Conservation (phyloP, 345 rosid species). For the Viola odorata region DNA sequence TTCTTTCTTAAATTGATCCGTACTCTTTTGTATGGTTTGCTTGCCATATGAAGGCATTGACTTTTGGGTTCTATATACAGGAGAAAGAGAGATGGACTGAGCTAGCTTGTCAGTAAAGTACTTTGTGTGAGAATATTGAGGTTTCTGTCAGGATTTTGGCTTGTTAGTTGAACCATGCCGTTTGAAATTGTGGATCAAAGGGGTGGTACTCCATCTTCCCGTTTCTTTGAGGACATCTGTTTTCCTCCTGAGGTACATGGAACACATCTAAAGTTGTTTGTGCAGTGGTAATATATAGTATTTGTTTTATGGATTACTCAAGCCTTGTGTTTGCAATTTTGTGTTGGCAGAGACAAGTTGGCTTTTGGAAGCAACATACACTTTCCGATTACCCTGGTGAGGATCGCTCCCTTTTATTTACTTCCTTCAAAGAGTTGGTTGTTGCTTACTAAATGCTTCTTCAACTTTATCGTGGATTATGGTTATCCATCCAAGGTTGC, state of each 20-base stretch:
- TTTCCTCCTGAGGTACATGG: constrained; percentile 46
- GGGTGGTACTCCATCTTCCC: constrained; percentile 40
- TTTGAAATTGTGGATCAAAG: constrained; percentile 61
- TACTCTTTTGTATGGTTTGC: too few relatives aligned
- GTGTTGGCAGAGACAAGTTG: constrained; percentile 62
- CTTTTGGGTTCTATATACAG: constrained; percentile 22
- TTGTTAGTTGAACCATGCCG: constrained; percentile 43
- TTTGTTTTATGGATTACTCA: neutral
- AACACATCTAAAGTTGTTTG: neutral
- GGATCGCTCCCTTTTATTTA: constrained; percentile 21
- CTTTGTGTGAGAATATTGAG: too few relatives aligned
- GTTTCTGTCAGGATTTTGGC: neutral
- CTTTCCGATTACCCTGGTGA: constrained; percentile 53
- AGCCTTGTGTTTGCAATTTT: constrained; percentile 7
- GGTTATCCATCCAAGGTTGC: too few relatives aligned
- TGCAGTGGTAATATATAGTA: neutral
- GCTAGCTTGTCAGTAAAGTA: too few relatives aligned
- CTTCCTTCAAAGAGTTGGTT: constrained; percentile 2
- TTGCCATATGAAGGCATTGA: constrained; percentile 9
- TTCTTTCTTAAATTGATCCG: neutral
- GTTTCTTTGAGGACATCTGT: constrained; percentile 38
- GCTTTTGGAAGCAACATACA: constrained; percentile 48
- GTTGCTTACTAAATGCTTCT: constrained; percentile 1
- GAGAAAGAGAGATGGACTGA: constrained; percentile 17
- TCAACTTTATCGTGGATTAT: constrained; percentile 6